Conservation (phyloP, 805 yeast species). For the Kregervanrija pseudodelftensis region DNA sequence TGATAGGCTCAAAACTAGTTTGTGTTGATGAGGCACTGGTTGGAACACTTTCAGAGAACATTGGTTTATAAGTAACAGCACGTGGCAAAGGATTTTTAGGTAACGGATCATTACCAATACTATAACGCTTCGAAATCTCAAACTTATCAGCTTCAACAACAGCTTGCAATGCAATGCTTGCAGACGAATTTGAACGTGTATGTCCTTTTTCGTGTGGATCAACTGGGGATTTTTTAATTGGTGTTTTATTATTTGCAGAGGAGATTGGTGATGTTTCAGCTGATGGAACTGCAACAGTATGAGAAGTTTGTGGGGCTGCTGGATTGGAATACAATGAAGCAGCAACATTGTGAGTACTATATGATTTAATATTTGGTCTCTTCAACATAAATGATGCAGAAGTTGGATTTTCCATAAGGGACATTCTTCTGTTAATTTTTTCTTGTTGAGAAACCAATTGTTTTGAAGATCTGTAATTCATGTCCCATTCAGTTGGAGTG, state of each 20-base stretch:
- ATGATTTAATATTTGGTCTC: conserved; percentile 27
- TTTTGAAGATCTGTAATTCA: conserved; percentile 38
- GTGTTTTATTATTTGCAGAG: conserved; percentile 12
- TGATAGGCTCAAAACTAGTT: conserved; percentile 35
- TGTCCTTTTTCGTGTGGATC: conserved; percentile 5
- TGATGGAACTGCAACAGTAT: conserved; percentile 26
- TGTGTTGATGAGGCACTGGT: conserved; percentile 10
- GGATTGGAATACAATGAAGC: conserved; percentile 41
- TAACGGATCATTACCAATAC: conserved; percentile 17
- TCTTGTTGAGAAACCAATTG: conserved; percentile 16
- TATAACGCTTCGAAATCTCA: conserved; percentile 27
- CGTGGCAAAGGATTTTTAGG: conserved; percentile 22
- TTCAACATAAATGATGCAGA: conserved; percentile 33
- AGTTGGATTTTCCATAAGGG: conserved; percentile 38
- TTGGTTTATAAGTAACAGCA: conserved; percentile 25
- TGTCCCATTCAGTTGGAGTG: conserved; percentile 89
- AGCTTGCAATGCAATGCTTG: conserved; percentile 64
- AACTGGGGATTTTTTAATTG: conserved; percentile 1
- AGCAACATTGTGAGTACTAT: conserved; percentile 32
- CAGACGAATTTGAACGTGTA: conserved; percentile 37
- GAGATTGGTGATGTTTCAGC: conserved; percentile 21
- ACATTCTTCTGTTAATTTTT: conserved; percentile 30
- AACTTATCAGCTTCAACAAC: conserved; percentile 57
- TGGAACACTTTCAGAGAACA: conserved; percentile 19
- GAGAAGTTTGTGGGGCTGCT: conserved; percentile 62